Evolutionary conservation across 345 rosid species (phyloP).

Genomic region (Raphanus raphanistrum): DNA sequence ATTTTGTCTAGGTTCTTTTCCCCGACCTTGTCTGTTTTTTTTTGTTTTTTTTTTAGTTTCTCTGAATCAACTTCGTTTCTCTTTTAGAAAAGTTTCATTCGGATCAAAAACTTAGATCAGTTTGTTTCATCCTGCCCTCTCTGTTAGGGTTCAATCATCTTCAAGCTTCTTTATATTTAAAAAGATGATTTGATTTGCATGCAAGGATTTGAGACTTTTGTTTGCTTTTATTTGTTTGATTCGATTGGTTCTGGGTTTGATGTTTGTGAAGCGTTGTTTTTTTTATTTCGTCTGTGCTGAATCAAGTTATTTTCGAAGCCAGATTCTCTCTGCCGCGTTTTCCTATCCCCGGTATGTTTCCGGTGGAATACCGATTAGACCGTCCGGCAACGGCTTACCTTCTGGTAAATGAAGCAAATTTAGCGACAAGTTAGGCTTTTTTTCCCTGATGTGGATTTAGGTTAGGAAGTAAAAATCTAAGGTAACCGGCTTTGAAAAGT

Average conservation of each 20-base stretch:
- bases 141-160: background rate
- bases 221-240: background rate
- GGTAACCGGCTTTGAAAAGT: no score
- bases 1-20: background rate
- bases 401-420: no score
- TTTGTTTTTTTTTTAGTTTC: background rate
- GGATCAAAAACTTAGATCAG: background rate
- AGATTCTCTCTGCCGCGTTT: no score
- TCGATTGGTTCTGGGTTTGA: background rate
- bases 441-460: no score
- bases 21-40: no score
- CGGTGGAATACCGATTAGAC: no score
- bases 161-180: background rate
- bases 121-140: background rate
- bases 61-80: background rate
- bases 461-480: no score
- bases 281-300: background rate
- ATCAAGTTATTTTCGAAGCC: no score
- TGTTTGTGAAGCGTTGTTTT: background rate
- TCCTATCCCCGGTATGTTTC: no score
- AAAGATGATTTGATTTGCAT: background rate
- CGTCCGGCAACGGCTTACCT: no score
- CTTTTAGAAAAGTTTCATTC: background rate
- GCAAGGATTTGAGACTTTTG: background rate
- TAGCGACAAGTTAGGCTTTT: no score